These are phyloP conservation scores for Allium fistulosum DNA, from an alignment of 106 monocot species.

Conservation along the genomic window DNA sequence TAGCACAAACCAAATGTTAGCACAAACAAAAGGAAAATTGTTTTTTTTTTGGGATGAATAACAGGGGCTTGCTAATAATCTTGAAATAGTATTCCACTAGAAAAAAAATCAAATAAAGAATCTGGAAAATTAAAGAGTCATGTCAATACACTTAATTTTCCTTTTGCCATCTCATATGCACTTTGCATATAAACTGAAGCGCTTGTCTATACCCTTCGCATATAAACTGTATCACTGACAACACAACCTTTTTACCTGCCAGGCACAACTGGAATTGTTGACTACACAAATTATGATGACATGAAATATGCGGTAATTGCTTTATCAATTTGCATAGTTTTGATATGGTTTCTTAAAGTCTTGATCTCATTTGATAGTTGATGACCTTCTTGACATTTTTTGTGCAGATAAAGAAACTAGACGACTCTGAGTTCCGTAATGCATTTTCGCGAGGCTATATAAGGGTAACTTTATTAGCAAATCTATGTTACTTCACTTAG, in stretches of 20 bases:
- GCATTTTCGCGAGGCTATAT: constrained; percentile 69
- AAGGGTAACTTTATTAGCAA: constrained; percentile 31
- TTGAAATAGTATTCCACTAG: too few relatives aligned
- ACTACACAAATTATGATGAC: constrained; percentile 90
- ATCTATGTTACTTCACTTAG: background rate
- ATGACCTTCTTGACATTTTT: constrained; percentile 2
- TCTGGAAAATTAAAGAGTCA: too few relatives aligned
- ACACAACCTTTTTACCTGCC: background rate
- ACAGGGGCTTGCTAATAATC: too few relatives aligned
- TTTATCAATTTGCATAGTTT: background rate
- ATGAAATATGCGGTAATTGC: constrained; percentile 90
- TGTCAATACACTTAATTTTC: too few relatives aligned
- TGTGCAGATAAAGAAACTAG: constrained; percentile 71
- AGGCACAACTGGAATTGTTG: constrained; percentile 83
- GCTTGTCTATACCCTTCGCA: too few relatives aligned
- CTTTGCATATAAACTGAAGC: too few relatives aligned
- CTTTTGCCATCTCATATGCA: too few relatives aligned
- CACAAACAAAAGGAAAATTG: too few relatives aligned
- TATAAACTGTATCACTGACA: too few relatives aligned
- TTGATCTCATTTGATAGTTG: background rate
- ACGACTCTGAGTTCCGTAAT: constrained; percentile 87
- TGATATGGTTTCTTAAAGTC: background rate
- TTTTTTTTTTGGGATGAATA: too few relatives aligned
- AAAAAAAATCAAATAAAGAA: too few relatives aligned
- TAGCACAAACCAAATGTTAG: too few relatives aligned